These are phyloP conservation scores for Cyamopsis tetragonoloba DNA, from an alignment of 306 rosid genomes.

Conservation along the genomic window DNA sequence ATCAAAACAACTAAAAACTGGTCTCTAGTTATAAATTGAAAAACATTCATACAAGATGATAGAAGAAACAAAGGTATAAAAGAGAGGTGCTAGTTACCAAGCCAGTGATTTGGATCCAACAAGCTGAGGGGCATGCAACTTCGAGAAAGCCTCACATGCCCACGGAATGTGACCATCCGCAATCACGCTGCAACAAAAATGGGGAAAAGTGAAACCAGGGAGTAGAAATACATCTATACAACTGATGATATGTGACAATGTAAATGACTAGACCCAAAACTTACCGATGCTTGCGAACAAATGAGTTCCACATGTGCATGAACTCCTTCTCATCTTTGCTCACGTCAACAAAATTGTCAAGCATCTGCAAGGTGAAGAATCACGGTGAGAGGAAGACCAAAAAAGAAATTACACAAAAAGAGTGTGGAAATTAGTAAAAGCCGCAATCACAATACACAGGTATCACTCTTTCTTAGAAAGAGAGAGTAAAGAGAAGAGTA, in stretches of 20 bases:
- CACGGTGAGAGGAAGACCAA: too few relatives aligned
- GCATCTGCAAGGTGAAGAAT: conserved; percentile 78
- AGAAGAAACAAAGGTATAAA: not conserved
- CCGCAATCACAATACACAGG: not conserved
- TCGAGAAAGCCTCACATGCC: conserved; percentile 83
- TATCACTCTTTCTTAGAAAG: too few relatives aligned
- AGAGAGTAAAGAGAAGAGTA: too few relatives aligned
- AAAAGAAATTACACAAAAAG: too few relatives aligned
- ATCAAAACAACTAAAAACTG: too few relatives aligned
- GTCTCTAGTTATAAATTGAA: not conserved
- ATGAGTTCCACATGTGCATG: conserved; percentile 94
- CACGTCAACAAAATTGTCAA: conserved; percentile 82
- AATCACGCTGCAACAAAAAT: conserved; percentile 36
- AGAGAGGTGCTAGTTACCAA: conserved; percentile 39
- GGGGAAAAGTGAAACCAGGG: not conserved
- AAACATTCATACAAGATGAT: not conserved
- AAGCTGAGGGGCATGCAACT: conserved; percentile 61
- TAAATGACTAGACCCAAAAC: not conserved
- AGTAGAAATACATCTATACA: not conserved
- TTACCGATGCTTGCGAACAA: conserved; percentile 85
- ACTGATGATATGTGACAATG: not conserved
- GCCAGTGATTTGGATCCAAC: conserved; percentile 35
- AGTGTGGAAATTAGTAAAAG: not conserved
- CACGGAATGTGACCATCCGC: conserved; percentile 90
- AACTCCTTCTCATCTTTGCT: conserved; percentile 77